Evolutionary conservation across 306 rosid genomes (phyloP).

Genomic region (Fragaria iinumae): DNA sequence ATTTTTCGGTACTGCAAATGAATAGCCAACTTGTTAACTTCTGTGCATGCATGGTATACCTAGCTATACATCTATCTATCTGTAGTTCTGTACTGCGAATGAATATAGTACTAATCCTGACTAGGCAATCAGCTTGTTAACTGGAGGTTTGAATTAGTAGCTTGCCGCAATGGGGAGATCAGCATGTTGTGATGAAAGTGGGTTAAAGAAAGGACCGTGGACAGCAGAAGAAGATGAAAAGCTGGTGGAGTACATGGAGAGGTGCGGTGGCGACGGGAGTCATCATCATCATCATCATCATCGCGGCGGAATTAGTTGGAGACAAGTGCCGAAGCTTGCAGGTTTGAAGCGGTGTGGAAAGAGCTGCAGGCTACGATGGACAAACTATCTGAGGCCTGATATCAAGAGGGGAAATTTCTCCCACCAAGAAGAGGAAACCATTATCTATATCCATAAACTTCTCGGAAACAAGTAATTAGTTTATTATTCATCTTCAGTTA

Average conservation of each 20-base stretch:
- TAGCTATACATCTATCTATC: too few relatives aligned
- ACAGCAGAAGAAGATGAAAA: constrained; percentile 42
- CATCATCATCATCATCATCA: not conserved
- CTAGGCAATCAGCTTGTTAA: too few relatives aligned
- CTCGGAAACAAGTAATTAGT: constrained; percentile 70
- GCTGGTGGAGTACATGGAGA: constrained; percentile 47
- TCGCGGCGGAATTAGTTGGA: constrained; percentile 42
- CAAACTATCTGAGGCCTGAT: constrained; percentile 73
- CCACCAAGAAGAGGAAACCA: constrained; percentile 51
- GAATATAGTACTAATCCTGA: too few relatives aligned
- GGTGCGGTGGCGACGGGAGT: constrained; percentile 49
- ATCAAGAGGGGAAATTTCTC: constrained; percentile 77
- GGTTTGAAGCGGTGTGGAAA: constrained; percentile 84
- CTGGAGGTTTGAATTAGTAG: not conserved
- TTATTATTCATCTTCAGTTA: not conserved
- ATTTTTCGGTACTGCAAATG: too few relatives aligned
- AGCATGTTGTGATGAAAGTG: constrained; percentile 25
- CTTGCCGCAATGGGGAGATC: not conserved
- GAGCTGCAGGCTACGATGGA: constrained; percentile 79
- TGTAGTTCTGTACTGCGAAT: too few relatives aligned
- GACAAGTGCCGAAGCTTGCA: constrained; percentile 70
- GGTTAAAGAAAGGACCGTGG: constrained; percentile 52
- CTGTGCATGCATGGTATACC: too few relatives aligned
- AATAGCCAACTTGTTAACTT: too few relatives aligned
- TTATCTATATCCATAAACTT: constrained; percentile 60